Percentiles rank a stretch among this genome's conserved stretches.
Evolutionary conservation across 345 rosid species (phyloP).

Genomic region (Sapria himalayana): DNA sequence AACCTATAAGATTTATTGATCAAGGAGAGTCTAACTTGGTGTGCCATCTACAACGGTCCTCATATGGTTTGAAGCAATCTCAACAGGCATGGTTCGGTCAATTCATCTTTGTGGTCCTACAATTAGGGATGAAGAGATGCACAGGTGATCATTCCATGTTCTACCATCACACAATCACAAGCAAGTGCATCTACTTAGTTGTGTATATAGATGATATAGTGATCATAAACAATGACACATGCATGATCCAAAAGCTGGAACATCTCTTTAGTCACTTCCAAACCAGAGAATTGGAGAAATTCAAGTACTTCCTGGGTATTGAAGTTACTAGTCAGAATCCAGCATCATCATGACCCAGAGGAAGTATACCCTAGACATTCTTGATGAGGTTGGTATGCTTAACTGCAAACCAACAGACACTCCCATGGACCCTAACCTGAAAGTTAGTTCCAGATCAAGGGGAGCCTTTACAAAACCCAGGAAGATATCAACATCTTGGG

Average conservation of each 20-base stretch:
- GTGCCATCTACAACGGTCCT: background rate
- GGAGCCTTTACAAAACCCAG: background rate
- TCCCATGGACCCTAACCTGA: background rate
- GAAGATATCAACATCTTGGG: background rate
- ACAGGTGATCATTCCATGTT: background rate
- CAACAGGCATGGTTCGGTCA: background rate
- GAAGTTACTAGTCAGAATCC: background rate
- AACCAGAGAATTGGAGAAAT: background rate
- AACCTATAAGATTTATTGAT: background rate
- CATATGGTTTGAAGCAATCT: background rate
- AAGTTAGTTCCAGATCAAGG: background rate
- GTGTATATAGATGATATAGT: background rate
- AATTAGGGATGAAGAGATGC: background rate
- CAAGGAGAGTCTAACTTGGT: background rate
- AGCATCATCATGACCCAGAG: background rate
- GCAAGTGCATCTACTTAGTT: no score
- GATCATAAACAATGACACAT: background rate
- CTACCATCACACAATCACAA: background rate
- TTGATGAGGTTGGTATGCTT: background rate
- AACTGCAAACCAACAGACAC: background rate
- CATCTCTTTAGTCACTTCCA: background rate
- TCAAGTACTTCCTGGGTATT: background rate
- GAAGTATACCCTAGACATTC: no score
- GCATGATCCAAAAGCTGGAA: background rate
- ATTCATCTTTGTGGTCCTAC: background rate